phyloP scores from a whole-genome alignment of 208 protist genomes.

The Strigomonas galati region DNA sequence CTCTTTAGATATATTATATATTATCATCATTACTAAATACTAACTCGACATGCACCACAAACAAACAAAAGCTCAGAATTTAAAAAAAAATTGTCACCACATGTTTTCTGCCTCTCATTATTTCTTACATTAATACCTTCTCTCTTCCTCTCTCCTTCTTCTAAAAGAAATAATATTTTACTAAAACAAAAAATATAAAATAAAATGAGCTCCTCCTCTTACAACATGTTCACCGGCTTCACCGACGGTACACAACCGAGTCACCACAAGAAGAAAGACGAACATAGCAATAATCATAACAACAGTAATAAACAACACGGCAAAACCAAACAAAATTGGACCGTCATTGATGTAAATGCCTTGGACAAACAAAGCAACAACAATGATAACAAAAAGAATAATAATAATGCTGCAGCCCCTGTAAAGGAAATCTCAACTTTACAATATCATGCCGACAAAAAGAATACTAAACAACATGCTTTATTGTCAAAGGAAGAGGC shows the following conservation, averaged over 20 bases:
- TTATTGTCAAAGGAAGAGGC: constrained; percentile 55
- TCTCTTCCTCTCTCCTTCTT: constrained; percentile 1
- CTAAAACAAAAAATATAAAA: not conserved
- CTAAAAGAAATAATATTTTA: no score
- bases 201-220: constrained; percentile 56
- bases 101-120: not conserved
- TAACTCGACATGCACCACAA: not conserved
- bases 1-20: no score
- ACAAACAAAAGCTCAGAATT: not conserved
- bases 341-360: constrained; percentile 64
- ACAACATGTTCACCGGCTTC: constrained; percentile 81
- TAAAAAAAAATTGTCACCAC: not conserved
- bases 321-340: constrained; percentile 62
- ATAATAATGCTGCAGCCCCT: no score
- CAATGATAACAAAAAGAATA: no score
- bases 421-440: no score
- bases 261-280: no score
- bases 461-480: not conserved
- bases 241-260: not conserved
- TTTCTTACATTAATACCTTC: constrained; percentile 9
- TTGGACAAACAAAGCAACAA: constrained; percentile 36
- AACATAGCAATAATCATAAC: no score
- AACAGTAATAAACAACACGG: not conserved
- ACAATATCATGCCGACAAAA: no score
- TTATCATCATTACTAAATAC: not conserved